phyloP scores from a whole-genome alignment of 257 asterid genomes.

The Fraxinus anomala region DNA sequence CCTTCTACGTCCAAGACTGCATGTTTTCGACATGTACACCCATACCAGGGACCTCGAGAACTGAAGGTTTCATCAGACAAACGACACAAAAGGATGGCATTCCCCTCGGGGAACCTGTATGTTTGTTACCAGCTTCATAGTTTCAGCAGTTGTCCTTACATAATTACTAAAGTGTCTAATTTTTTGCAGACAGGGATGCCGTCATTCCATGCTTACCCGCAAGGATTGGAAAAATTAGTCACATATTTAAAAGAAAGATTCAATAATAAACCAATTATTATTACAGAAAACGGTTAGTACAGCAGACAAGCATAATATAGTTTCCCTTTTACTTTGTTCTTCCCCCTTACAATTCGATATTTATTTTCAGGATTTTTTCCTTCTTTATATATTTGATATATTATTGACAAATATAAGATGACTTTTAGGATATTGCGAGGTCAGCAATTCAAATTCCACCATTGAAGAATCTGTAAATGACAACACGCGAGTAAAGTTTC shows the following conservation, averaged over 20 bases:
- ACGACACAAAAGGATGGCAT: slow-evolving; percentile 45
- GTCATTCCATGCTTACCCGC: slow-evolving; percentile 18
- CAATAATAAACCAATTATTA: slow-evolving; percentile 15
- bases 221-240: slow-evolving; percentile 11
- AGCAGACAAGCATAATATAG: background rate
- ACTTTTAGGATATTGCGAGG: slow-evolving; percentile 43
- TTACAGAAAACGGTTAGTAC: slow-evolving; percentile 8
- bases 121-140: slow-evolving; percentile 12
- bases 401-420: background rate
- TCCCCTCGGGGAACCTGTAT: slow-evolving; percentile 53
- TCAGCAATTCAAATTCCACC: slow-evolving; percentile 29
- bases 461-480: slow-evolving; percentile 31
- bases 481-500: slow-evolving; percentile 45
- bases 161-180: background rate
- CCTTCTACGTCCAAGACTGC: slow-evolving; percentile 62
- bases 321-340: background rate
- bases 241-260: slow-evolving; percentile 1
- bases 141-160: background rate
- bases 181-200: slow-evolving; percentile 32
- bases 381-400: background rate
- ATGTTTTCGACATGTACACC: slow-evolving; percentile 43
- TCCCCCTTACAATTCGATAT: background rate
- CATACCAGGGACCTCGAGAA: slow-evolving; percentile 45
- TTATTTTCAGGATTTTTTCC: background rate
- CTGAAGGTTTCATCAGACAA: slow-evolving; percentile 45